Base-by-base conservation (phyloP, 2,329 filamentous ascomycete genomes). In the Hymenoscyphus scutula region DNA sequence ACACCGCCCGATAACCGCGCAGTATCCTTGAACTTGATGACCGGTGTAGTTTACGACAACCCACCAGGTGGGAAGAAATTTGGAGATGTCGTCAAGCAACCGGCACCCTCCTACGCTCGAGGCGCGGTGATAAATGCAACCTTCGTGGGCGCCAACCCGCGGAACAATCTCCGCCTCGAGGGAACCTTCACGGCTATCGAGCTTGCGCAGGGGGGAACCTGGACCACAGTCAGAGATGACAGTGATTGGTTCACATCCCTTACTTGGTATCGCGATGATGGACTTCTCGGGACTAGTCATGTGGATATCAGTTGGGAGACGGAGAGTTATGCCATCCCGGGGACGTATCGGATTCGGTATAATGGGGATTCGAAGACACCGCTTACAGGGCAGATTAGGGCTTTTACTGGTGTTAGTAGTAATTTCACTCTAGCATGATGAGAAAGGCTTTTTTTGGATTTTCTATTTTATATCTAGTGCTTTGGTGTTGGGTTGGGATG, bases 101-200 rank as follows among this genome's bases (percentile, higher is more conserved):
- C 84, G 1, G 72, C 77, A 1, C 71, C 81, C 11, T 77, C 78
- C 0, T 92, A 90, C 73, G 66, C 75, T 0, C 77, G 82, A 8
- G 91, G 91, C 3, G 81, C 84, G 34, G 78, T 79, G 3, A 84
- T 93, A 56, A 82, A 78, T 17, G 89, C 83, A 0, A 86, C 81
- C 0, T 97, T 97, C 74, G 84, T 94, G 2, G 94, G 89, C 17
- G 93, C 93, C 0, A 97, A 97, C 71, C 94, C 94, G 17, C 84
- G 94, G 32, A 97, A 97, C 74, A 90, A 97, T 67, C 84, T 97
- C 32, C 84, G 87, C 1, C 84, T 91, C 1, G 93, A 91, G 70
- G 82, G 81, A 2, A 96, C 92, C 0, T 97, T 87, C 75, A 88
- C 88, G 0, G 85, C 89, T 0, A 83, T 97, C 0, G 92, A 97